These are phyloP conservation scores for Glycine latifolia DNA, from an alignment of 306 rosid genomes.

Conservation along the genomic window DNA sequence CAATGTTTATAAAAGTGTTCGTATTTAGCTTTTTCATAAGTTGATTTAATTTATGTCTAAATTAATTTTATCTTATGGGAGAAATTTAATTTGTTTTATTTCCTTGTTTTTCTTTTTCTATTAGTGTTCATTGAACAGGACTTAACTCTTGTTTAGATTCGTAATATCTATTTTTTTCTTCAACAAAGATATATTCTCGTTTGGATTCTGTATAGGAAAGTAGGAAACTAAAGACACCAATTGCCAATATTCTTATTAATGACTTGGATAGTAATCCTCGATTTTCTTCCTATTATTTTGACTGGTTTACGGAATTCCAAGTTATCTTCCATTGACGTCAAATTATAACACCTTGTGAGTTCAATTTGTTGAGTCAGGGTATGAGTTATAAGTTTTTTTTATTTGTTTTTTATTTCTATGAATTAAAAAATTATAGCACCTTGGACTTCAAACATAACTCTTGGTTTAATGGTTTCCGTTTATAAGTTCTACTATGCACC, in stretches of 20 bases:
- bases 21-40: neutral
- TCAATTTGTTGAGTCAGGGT: too few species aligned
- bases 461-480: too few species aligned
- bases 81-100: neutral
- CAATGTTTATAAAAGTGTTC: too few species aligned
- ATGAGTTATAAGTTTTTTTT: too few species aligned
- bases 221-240: neutral
- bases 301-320: neutral
- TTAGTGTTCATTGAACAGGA: neutral
- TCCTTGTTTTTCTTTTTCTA: neutral
- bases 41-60: neutral
- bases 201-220: conserved; percentile 2
- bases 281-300: neutral
- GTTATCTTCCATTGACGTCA: neutral
- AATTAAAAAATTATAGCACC: too few species aligned
- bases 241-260: neutral
- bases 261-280: neutral
- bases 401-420: too few species aligned
- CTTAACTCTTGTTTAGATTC: neutral
- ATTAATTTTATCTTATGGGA: neutral
- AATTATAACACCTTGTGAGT: too few species aligned
- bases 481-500: too few species aligned
- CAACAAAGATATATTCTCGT: neutral
- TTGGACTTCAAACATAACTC: too few species aligned
- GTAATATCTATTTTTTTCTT: neutral